Evolutionary conservation across 208 protist genomes (phyloP).

Genomic region (Balamuthia mandrillaris): DNA sequence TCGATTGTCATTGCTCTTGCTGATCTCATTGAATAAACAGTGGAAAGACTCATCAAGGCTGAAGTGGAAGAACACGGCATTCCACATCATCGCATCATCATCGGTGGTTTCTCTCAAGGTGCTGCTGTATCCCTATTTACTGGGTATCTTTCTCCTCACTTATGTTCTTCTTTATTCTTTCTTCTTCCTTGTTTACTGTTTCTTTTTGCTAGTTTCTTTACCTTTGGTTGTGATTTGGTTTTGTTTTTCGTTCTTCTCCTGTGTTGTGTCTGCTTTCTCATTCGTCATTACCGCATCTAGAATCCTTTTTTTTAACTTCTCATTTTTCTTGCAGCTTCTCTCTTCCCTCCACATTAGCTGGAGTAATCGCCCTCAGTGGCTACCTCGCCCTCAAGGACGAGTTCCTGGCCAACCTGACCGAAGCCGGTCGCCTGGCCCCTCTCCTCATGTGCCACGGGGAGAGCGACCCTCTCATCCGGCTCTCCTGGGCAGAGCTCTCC

Average conservation of each 20-base stretch:
- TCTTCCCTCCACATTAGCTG: neutral
- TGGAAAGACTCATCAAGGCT: slow-evolving; percentile 31
- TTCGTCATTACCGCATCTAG: no score
- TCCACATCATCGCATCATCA: slow-evolving; percentile 75
- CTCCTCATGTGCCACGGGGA: slow-evolving; percentile 7
- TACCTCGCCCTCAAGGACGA: neutral
- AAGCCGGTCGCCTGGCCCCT: neutral
- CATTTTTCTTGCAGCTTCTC: no score
- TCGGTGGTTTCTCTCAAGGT: slow-evolving; percentile 87
- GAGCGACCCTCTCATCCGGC: neutral
- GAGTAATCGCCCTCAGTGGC: neutral
- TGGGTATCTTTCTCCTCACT: neutral
- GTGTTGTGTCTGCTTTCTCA: no score
- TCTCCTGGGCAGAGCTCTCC: neutral
- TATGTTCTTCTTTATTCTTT: neutral
- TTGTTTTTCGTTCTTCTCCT: no score
- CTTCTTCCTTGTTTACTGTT: no score
- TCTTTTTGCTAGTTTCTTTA: no score
- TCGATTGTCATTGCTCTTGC: neutral
- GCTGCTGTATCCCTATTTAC: slow-evolving; percentile 74
- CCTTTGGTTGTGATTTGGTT: no score
- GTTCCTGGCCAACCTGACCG: neutral
- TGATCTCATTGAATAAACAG: neutral
- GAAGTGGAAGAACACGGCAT: slow-evolving; percentile 71
- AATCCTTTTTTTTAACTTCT: no score